Evolutionary conservation across 805 yeast species (phyloP), one percentile per base, ranked within the genome.

Genomic region (Kregervanrija delftensis): DNA sequence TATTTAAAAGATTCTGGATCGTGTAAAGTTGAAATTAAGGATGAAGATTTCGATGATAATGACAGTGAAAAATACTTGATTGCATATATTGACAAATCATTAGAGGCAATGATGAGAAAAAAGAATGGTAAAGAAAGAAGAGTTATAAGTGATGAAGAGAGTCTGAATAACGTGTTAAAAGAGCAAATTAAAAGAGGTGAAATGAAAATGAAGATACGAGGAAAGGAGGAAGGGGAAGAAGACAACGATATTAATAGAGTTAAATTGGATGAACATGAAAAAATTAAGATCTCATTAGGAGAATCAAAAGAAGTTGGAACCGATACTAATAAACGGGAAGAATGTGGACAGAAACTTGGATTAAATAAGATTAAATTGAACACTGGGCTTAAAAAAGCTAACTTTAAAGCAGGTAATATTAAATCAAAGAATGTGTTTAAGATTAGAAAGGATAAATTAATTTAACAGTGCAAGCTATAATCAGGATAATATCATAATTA

Each of bases 1-100:
- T 66, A 77, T 51, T 63, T 90, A 50, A 82, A 79, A 1, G 65
- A 69, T 11, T 65, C 69, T 14, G 86, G 86, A 0, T 59, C 73
- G 3, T 76, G 87, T 22, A 62, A 66, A 17, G 82, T 86, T 1
- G 68, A 67, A 11, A 63, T 48, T 8, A 67, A 65, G 3, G 69
- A 66, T 17, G 70, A 67, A 35, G 55, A 50, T 15, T 56, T 52
- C n/a, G 54, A 49, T 30, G 59, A 51, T 33, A 63, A 59, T 1
- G 64, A 61, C 22, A 65, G 61, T 6, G 71, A 66, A 16, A 57
- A 62, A 33, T 62, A 62, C 48, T 64, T 47, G n/a, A 71, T 39
- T 68, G 74, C 41, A 5, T 82, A 73, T 56, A 70, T 79, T 12
- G 85, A 81, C 54, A 71, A 65, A 32, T 73, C 83, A 1, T 72